Evolutionary conservation across 441 rosid species (phyloP).

Genomic region (Corymbia calophylla): DNA sequence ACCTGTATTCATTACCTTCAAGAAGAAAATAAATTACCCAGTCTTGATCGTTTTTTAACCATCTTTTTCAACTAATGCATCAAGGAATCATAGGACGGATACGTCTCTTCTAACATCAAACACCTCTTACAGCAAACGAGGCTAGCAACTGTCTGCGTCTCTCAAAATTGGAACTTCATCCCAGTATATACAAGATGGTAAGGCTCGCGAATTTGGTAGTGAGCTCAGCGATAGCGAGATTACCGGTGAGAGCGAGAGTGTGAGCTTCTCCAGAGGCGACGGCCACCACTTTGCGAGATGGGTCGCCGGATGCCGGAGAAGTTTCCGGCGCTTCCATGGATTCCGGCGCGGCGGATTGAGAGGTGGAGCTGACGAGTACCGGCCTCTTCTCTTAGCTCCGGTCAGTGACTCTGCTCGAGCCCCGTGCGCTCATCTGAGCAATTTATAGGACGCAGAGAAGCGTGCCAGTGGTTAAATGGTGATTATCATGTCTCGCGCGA

Average conservation of each 20-base stretch:
- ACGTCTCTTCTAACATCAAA: not conserved
- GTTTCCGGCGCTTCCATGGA: constrained; percentile 30
- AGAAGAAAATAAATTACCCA: not conserved
- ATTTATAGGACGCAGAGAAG: not conserved
- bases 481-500: not conserved
- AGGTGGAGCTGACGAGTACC: not conserved
- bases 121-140: not conserved
- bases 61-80: not conserved
- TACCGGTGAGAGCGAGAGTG: constrained; percentile 74
- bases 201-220: not conserved
- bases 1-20: not conserved
- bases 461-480: not conserved
- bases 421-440: not conserved
- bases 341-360: not conserved
- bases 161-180: not conserved
- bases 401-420: not conserved
- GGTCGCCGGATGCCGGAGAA: constrained; percentile 12
- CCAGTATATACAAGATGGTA: not conserved
- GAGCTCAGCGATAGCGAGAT: not conserved
- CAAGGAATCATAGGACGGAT: not conserved
- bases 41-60: not conserved
- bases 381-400: not conserved
- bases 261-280: constrained; percentile 84
- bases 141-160: not conserved
- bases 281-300: constrained; percentile 35